Evolutionary conservation across 768 basidiomycete genomes (phyloP).

Genomic region (Lactarius hengduanensis): DNA sequence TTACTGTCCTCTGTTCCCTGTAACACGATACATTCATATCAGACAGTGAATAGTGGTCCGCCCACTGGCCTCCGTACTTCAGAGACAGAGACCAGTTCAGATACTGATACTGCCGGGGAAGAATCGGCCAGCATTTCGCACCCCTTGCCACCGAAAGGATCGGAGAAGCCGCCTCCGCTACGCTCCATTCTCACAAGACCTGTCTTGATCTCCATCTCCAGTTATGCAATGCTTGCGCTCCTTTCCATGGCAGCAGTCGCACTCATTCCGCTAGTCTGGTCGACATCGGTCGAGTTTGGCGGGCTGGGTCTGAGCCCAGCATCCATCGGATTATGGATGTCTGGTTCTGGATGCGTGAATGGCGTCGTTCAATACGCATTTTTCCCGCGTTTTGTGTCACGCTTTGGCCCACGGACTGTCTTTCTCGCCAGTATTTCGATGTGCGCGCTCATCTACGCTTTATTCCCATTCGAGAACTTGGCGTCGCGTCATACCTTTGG

Average conservation of each 20-base stretch:
- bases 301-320: conserved; percentile 39
- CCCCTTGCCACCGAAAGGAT: not conserved
- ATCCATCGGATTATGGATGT: conserved; percentile 40
- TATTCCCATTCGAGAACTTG: conserved; percentile 33
- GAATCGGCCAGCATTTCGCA: not conserved
- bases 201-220: conserved; percentile 43
- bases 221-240: conserved; percentile 44
- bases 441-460: conserved; percentile 29
- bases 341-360: conserved; percentile 37
- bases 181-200: conserved; percentile 25
- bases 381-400: conserved; percentile 38
- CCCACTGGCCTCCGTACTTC: not conserved
- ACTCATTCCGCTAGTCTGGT: conserved; percentile 47
- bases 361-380: conserved; percentile 41
- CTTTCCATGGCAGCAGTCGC: conserved; percentile 40
- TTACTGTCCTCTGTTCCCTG: not conserved
- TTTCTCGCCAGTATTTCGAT: conserved; percentile 31
- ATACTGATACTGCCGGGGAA: not conserved
- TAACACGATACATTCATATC: not conserved
- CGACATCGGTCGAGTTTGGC: conserved; percentile 31
- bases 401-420: conserved; percentile 38
- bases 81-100: not conserved
- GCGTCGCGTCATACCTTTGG: not conserved
- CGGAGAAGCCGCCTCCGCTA: conserved; percentile 34
- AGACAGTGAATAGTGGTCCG: not conserved